These are phyloP conservation scores for Cenchrus americanus DNA, from an alignment of 176 grass and related monocot species.

Conservation along the genomic window DNA sequence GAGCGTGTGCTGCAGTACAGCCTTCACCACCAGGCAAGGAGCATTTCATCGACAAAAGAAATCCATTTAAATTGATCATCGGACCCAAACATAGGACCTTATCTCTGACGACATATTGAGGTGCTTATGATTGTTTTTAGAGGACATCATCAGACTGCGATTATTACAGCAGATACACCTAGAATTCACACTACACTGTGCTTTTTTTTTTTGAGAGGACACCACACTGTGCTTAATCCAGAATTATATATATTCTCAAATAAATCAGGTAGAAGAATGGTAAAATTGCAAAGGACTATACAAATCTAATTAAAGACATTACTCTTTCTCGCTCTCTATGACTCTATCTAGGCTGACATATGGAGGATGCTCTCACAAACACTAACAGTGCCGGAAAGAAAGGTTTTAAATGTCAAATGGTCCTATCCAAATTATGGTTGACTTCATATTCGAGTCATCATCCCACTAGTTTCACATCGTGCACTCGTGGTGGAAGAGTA, in stretches of 20 bases:
- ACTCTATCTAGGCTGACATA: neutral
- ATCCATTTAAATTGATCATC: too few species aligned
- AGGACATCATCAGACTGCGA: too few species aligned
- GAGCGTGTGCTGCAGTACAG: too few species aligned
- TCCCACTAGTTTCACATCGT: conserved; percentile 5
- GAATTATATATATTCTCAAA: neutral
- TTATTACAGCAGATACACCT: too few species aligned
- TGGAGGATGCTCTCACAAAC: neutral
- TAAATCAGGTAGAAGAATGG: neutral
- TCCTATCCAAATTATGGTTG: neutral
- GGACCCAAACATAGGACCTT: too few species aligned
- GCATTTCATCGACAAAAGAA: too few species aligned
- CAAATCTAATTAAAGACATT: neutral
- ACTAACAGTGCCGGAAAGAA: neutral
- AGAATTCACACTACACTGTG: too few species aligned
- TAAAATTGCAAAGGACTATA: neutral
- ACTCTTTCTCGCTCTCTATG: neutral
- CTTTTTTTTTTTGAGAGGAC: too few species aligned
- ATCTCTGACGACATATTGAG: too few species aligned
- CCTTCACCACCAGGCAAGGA: too few species aligned
- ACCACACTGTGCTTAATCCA: too few species aligned
- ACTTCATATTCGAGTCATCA: neutral
- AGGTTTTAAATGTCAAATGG: neutral
- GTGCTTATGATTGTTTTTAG: too few species aligned
- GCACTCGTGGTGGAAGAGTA: neutral